Base-by-base conservation (phyloP, 495 filamentous ascomycete species). In the Aspergillus cavernicola region DNA sequence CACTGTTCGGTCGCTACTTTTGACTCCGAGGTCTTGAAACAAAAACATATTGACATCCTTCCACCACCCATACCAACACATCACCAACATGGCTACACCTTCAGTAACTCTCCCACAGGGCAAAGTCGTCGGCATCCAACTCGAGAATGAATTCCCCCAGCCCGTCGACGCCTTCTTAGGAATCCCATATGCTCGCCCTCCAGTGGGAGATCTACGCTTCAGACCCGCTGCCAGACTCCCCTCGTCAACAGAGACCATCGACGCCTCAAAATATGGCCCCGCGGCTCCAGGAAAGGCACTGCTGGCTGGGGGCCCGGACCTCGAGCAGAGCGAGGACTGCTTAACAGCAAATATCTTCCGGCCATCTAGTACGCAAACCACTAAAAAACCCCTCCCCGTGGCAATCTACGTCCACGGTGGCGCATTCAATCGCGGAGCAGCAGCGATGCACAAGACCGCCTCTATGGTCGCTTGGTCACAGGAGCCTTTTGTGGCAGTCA, bases 181-280 rank as follows among this genome's bases (percentile, higher is more conserved):
- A 13, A 74, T 87, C 50, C 84, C 80, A 1, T 87, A 81, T 57
- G 83, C 78, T 2, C 65, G 80, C 44, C 70, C 76, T 0, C 81
- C 83, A 0, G 66, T 65, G 22, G 81, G 80, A 13, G 62, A 81
- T 23, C 74, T 78, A 55, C 75, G 83, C 40, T 85, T 85, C 64
- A 72, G 65, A 31, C 77, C 75, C 18, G 75, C 83, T 4, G 54
- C 52, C 8, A 57, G 59, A 15, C 43, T 74, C 70, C 55, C 64
- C 56, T 20, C 51, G 72, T 58, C 65, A 59, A 24, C 53, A 46
- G 41, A 64, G 18, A 50, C 66, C 24, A 49, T 79, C 42, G 67
- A 78, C 47, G 82, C 81, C 2, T 57, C 68, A 0, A 50, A 60
- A 16, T 78, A 62, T 46, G 69, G 69, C 1, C 56, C 62, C 24